Base-by-base conservation (phyloP, 176 grass and related monocot species). In the Oryza australiensis region DNA sequence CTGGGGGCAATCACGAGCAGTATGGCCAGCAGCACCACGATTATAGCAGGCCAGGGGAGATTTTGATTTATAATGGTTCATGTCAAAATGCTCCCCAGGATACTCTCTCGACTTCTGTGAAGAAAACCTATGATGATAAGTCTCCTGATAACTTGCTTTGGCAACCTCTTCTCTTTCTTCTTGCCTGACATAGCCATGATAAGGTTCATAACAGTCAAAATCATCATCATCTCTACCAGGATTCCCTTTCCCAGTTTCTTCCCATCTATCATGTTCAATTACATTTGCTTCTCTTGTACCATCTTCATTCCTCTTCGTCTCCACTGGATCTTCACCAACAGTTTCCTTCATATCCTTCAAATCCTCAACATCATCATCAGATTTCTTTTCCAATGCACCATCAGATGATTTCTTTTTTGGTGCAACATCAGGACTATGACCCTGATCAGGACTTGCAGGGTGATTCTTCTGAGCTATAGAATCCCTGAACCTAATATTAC, bases 221-320 rank as follows among this genome's bases (percentile, higher is more conserved):
- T 84, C 84, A 81, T 77, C 71, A 45, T 55, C 72, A 68, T 73
- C 77, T 64, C 41, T 38, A 69, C 42, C 74, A 46, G 35, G 67
- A 74, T 70, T 86, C 24, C 22, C 83, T 71, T 83, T 86, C 48
- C 74, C 83, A 84, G 71, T 69, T 59, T 85, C 85, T 49, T 20
- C 37, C 87, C 91, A 93, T 87, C 81, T 75, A 82, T 89, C 91
- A 79, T 89, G 85, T 69, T 85, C 84, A 48, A 89, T 72, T 72
- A 67, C 65, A 84, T 63, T 63, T 24, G 73, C 76, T 81, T 73
- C 49, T 63, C 4, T 68, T 53, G 30, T 46, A 84, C 22, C 70
- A 66, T 15, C 59, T 80, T 76, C 75, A 68, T 86, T 66, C 66
- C 45, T 78, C 60, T 84, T 81, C 15, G 74, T 27, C 13, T 73